phyloP scores from a whole-genome alignment of 2,329 filamentous ascomycete species.

The Juglanconis oblonga region DNA sequence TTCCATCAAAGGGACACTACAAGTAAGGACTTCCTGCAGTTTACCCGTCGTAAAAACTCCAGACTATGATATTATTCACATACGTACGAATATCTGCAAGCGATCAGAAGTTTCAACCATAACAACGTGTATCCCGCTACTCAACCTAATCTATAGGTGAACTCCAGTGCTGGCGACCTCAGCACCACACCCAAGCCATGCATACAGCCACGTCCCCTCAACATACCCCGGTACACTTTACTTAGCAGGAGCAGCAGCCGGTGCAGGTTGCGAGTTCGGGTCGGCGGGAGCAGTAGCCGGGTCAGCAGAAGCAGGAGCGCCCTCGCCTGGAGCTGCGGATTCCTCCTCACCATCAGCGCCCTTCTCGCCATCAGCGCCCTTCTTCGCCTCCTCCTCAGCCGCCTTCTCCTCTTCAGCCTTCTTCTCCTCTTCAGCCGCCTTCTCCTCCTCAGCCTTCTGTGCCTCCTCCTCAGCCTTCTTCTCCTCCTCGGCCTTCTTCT shows the following conservation, averaged over 20 bases:
- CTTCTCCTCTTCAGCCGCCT: background rate
- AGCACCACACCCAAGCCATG: no score
- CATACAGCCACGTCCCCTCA: background rate
- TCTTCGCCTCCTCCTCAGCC: background rate
- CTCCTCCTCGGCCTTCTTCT: no score
- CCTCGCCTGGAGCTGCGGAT: background rate
- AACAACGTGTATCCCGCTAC: no score
- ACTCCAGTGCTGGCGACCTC: no score
- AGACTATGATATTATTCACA: no score
- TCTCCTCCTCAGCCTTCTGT: background rate
- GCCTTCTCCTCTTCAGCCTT: background rate
- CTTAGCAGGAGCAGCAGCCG: background rate
- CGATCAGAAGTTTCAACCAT: no score
- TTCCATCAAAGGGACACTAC: no score
- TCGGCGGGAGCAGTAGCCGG: background rate
- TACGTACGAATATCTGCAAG: no score
- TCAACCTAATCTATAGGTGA: no score
- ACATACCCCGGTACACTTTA: background rate
- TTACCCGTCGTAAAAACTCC: no score
- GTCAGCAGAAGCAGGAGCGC: background rate
- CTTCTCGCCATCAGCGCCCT: background rate
- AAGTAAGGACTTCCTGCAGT: no score
- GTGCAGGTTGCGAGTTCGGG: background rate
- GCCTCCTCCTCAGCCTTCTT: no score
- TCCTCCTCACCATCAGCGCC: background rate